phyloP scores from a whole-genome alignment of 2,329 filamentous ascomycete genomes.

The Penicillium thymicola region DNA sequence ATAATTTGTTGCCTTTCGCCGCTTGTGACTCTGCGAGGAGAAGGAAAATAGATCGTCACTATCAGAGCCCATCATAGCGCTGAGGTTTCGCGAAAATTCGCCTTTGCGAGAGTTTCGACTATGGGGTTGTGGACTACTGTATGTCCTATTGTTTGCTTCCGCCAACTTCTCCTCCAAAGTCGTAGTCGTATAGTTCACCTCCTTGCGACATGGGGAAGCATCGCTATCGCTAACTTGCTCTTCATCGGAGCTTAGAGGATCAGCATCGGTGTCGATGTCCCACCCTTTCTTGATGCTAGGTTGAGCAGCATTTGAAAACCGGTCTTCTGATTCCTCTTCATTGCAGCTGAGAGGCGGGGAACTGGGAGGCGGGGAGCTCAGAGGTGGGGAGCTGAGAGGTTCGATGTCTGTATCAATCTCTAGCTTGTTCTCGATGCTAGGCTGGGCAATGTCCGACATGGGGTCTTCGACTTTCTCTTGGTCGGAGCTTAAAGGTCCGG shows the following conservation, averaged over 20 bases:
- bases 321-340: slow-evolving; percentile 24
- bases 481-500: not conserved
- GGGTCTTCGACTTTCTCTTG: slow-evolving; percentile 3
- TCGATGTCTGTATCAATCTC: slow-evolving; percentile 34
- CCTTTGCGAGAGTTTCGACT: slow-evolving; percentile 5
- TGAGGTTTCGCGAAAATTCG: slow-evolving; percentile 1
- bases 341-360: not conserved
- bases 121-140: slow-evolving; percentile 7
- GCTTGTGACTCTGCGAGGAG: slow-evolving; percentile 16
- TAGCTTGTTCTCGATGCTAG: not conserved
- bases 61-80: slow-evolving; percentile 11
- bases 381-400: slow-evolving; percentile 29
- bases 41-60: slow-evolving; percentile 8
- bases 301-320: not conserved
- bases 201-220: slow-evolving; percentile 2
- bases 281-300: not conserved
- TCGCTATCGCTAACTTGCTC: slow-evolving; percentile 23
- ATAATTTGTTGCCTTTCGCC: slow-evolving; percentile 18
- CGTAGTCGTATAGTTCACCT: slow-evolving; percentile 4
- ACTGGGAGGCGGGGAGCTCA: not conserved
- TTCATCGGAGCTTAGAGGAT: slow-evolving; percentile 35
- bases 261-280: slow-evolving; percentile 34
- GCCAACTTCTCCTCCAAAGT: slow-evolving; percentile 27
- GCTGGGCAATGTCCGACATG: not conserved
- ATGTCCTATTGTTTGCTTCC: not conserved